Evolutionary conservation across 2,329 filamentous ascomycete genomes (phyloP).

Genomic region (Diaporthe ilicicola): DNA sequence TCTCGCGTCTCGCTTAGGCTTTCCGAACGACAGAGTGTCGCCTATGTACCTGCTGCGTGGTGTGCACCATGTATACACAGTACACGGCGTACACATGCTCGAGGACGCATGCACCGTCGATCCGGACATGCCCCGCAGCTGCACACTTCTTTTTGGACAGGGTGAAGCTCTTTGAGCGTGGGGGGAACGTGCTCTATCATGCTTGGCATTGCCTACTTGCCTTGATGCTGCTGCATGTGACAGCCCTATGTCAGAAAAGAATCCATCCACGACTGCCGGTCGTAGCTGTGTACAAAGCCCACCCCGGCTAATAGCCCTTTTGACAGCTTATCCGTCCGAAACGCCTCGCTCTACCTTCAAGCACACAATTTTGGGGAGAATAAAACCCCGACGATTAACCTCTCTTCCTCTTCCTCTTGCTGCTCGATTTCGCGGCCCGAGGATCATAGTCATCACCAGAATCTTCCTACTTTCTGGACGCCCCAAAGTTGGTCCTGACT

Average conservation of each 20-base stretch:
- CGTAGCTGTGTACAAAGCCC: background rate
- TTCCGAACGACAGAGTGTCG: conserved; percentile 1
- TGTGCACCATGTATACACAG: background rate
- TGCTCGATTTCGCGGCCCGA: background rate
- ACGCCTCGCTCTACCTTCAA: background rate
- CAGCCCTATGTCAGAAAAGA: conserved; percentile 2
- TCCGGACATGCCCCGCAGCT: conserved; percentile 19
- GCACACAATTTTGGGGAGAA: background rate
- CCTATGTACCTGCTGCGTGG: background rate
- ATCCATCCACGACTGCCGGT: background rate
- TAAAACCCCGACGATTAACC: background rate
- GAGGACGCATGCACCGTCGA: conserved; percentile 23
- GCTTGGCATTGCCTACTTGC: conserved; percentile 19
- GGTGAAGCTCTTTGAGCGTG: conserved; percentile 14
- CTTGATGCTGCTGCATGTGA: conserved; percentile 20
- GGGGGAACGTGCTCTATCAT: conserved; percentile 3
- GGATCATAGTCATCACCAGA: background rate
- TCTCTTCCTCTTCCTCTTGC: background rate
- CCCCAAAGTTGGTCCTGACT: conserved; percentile 67
- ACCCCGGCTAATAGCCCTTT: background rate
- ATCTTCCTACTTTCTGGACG: conserved; percentile 52
- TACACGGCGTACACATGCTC: conserved; percentile 20
- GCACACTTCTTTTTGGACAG: background rate
- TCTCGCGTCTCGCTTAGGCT: background rate
- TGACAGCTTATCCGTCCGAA: background rate